phyloP scores from a whole-genome alignment of 768 basidiomycete genomes.

The Tricholoma terreum region DNA sequence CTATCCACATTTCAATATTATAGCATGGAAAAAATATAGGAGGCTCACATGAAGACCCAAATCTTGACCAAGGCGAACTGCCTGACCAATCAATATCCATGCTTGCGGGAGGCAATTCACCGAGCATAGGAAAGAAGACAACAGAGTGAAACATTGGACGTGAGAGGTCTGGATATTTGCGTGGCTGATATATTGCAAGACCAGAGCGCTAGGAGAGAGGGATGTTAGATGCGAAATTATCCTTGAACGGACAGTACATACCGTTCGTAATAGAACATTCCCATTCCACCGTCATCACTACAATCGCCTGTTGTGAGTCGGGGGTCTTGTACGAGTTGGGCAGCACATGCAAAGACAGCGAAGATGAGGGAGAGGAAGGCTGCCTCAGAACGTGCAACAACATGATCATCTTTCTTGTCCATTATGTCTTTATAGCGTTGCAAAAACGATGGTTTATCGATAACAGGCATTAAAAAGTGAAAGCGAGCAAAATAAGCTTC shows the following conservation, averaged over 20 bases:
- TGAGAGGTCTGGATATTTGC: constrained; percentile 81
- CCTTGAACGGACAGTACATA: constrained; percentile 31
- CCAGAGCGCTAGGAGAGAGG: constrained; percentile 60
- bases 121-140: constrained; percentile 89
- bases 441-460: constrained; percentile 85
- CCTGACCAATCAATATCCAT: constrained; percentile 90
- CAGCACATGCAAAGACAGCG: constrained; percentile 87
- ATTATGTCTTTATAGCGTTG: constrained; percentile 69
- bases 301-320: constrained; percentile 56
- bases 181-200: constrained; percentile 90
- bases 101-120: constrained; percentile 93
- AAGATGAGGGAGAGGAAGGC: constrained; percentile 82
- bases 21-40: constrained; percentile 9
- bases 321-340: constrained; percentile 72
- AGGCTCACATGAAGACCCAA: constrained; percentile 83
- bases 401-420: constrained; percentile 57
- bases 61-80: constrained; percentile 86
- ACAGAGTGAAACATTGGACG: constrained; percentile 85
- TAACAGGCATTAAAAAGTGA: constrained; percentile 84
- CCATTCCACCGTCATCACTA: constrained; percentile 78
- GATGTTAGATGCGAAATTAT: constrained; percentile 14
- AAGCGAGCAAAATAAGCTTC: constrained; percentile 84
- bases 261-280: constrained; percentile 89
- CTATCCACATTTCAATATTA: constrained; percentile 36
- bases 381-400: constrained; percentile 56